Conservation (phyloP, 2,329 filamentous ascomycete species). For the Aspergillus aculeatus region DNA sequence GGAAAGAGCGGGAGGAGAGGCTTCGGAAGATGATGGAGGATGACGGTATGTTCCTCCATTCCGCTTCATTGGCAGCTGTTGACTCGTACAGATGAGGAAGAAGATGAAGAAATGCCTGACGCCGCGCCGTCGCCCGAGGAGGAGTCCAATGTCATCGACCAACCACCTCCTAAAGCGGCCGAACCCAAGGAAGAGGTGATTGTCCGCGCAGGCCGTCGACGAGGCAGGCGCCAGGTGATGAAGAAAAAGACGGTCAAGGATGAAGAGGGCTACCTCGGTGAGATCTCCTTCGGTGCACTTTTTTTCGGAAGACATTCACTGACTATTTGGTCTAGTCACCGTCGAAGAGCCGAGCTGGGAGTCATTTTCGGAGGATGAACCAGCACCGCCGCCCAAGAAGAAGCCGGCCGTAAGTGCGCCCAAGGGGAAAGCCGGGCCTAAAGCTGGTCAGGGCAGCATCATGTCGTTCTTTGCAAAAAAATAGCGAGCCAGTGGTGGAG, state of each 20-base stretch:
- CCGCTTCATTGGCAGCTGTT: conserved; percentile 26
- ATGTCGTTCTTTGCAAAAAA: conserved; percentile 93
- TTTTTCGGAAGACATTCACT: conserved; percentile 1
- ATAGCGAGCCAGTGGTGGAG: conserved; percentile 31
- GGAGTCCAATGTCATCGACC: conserved; percentile 38
- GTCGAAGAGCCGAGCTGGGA: conserved; percentile 85
- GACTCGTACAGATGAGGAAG: conserved; percentile 21
- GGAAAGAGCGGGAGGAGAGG: conserved; percentile 64
- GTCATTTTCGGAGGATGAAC: conserved; percentile 88
- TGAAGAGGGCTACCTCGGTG: conserved; percentile 85
- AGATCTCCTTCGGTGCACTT: conserved; percentile 30
- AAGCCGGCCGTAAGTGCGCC: conserved; percentile 43
- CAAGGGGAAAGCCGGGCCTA: conserved; percentile 58
- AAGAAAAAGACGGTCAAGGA: conserved; percentile 86
- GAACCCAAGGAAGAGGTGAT: conserved; percentile 53
- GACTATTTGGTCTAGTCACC: conserved; percentile 61
- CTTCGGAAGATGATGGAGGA: conserved; percentile 75
- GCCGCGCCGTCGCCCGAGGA: conserved; percentile 43
- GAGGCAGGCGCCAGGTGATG: conserved; percentile 76
- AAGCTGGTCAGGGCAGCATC: conserved; percentile 67
- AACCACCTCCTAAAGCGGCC: conserved; percentile 44
- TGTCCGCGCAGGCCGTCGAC: conserved; percentile 63
- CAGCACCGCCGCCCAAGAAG: conserved; percentile 50
- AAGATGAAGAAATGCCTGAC: conserved; percentile 61
- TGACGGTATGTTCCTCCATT: conserved; percentile 42